Evolutionary conservation across 1,139 yeast species (phyloP).

Genomic region (Kodamaea sp.): DNA sequence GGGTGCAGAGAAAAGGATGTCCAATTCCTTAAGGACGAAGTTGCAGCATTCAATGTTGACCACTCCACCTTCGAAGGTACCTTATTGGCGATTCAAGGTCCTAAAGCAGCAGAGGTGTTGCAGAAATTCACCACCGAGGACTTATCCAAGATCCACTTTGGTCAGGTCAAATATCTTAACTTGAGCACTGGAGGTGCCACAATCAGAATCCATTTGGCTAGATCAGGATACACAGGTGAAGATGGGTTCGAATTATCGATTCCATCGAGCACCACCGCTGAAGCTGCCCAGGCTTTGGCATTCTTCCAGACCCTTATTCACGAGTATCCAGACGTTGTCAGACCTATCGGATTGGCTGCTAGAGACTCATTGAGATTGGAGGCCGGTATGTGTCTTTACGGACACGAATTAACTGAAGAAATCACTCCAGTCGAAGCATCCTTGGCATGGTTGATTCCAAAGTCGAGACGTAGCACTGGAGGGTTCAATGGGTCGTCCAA

Average conservation of each 20-base stretch:
- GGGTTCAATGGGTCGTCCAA: slow-evolving; percentile 78
- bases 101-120: slow-evolving; percentile 67
- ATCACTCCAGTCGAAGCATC: slow-evolving; percentile 89
- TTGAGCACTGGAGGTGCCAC: slow-evolving; percentile 28
- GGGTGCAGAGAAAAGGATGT: slow-evolving; percentile 87
- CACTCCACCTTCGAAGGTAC: slow-evolving; percentile 75
- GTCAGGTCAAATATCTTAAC: slow-evolving; percentile 61
- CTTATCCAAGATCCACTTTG: slow-evolving; percentile 68
- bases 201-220: slow-evolving; percentile 64
- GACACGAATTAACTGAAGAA: slow-evolving; percentile 82
- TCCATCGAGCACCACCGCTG: slow-evolving; percentile 51
- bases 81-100: slow-evolving; percentile 90
- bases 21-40: slow-evolving; percentile 57
- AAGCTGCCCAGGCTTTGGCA: slow-evolving; percentile 48
- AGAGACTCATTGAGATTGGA: slow-evolving; percentile 92
- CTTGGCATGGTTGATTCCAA: slow-evolving; percentile 86
- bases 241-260: slow-evolving; percentile 95
- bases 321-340: slow-evolving; percentile 57
- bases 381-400: slow-evolving; percentile 98
- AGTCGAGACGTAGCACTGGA: slow-evolving; percentile 62
- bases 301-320: slow-evolving; percentile 65
- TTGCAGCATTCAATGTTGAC: slow-evolving; percentile 44
- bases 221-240: slow-evolving; percentile 98
- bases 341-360: slow-evolving; percentile 94
- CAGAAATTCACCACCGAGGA: slow-evolving; percentile 64